These are phyloP conservation scores for Hirschioporus abietinus DNA, from an alignment of 768 basidiomycete genomes.

Conservation along the genomic window DNA sequence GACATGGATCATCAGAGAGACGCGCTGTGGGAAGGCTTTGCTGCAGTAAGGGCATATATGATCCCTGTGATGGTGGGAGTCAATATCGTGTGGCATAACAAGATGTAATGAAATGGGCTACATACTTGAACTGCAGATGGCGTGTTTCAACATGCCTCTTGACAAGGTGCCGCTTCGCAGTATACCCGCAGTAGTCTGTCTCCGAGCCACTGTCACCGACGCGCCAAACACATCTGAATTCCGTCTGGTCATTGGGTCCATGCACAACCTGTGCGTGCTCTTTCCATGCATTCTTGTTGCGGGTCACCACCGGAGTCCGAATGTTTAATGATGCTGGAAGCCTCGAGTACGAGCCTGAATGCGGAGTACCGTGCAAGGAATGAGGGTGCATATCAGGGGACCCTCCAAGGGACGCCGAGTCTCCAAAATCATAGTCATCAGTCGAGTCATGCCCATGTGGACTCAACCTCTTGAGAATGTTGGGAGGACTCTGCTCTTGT, in stretches of 20 bases:
- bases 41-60: conserved; percentile 21
- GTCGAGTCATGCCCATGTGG: background rate
- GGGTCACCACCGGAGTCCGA: background rate
- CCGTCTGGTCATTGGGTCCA: conserved; percentile 27
- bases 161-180: conserved; percentile 57
- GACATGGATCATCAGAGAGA: conserved; percentile 48
- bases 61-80: background rate
- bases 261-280: conserved; percentile 25
- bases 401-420: background rate
- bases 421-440: background rate
- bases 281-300: conserved; percentile 25
- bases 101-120: background rate
- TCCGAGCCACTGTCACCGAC: conserved; percentile 25
- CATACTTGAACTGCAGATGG: conserved; percentile 57
- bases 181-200: conserved; percentile 34
- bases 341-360: background rate
- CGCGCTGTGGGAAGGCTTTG: conserved; percentile 31
- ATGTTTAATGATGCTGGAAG: too few relatives aligned
- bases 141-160: conserved; percentile 63
- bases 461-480: background rate
- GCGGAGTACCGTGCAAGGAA: background rate
- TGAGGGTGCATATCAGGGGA: background rate
- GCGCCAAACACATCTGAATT: conserved; percentile 38
- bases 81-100: background rate
- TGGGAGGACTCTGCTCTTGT: background rate